Conservation (phyloP, 225 moss, liverwort and hornwort genomes). For the Sphagnum tenellum region DNA sequence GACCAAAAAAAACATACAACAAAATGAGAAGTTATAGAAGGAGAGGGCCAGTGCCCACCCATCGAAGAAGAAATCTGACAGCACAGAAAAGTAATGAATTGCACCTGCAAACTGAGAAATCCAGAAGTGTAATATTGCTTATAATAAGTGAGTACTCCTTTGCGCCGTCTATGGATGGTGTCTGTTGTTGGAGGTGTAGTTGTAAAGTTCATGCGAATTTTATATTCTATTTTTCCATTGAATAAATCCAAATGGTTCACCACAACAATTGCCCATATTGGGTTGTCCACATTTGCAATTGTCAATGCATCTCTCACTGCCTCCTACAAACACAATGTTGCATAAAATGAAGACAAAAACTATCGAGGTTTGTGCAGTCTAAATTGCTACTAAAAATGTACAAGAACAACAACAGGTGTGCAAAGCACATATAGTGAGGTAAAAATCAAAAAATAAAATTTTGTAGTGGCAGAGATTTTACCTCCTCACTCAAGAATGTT, state of each 20-base stretch:
- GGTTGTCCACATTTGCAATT: conserved; percentile 31
- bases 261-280: conserved; percentile 77
- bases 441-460: too few relatives aligned
- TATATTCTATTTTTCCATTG: conserved; percentile 74
- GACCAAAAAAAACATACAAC: too few relatives aligned
- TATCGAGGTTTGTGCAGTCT: too few relatives aligned
- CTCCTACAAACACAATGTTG: conserved; percentile 34
- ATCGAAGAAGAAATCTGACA: too few relatives aligned
- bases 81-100: not conserved
- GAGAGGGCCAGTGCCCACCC: too few relatives aligned
- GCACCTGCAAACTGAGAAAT: conserved; percentile 86
- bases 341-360: too few relatives aligned
- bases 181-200: conserved; percentile 61
- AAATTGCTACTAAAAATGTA: too few relatives aligned
- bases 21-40: too few relatives aligned
- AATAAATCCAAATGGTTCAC: conserved; percentile 54
- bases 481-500: conserved; percentile 70
- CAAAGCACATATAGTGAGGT: too few relatives aligned
- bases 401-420: too few relatives aligned
- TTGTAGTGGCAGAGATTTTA: conserved; percentile 1
- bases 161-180: conserved; percentile 49
- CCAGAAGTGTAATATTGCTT: conserved; percentile 86
- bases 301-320: conserved; percentile 57
- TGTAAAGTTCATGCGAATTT: conserved; percentile 95
- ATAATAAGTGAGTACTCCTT: conserved; percentile 58